A percentile compares a stretch with the other conserved stretches of the same genome.
Evolutionary conservation across 306 rosid species (phyloP).

Genomic region (Citrullus colocynthis): DNA sequence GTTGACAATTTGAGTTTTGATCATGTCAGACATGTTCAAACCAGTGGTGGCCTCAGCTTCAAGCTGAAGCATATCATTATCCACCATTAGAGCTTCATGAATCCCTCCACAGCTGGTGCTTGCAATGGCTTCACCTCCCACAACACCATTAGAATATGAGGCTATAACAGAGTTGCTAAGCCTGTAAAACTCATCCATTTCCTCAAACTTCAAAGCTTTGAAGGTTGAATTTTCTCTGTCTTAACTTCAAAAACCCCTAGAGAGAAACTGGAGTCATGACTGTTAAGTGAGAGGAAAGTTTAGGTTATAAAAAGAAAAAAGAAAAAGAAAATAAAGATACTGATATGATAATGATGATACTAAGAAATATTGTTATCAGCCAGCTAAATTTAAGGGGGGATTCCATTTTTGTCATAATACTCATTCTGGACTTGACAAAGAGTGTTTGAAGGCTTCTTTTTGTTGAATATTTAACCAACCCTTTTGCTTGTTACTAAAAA

Average conservation of each 20-base stretch:
- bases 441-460: background rate
- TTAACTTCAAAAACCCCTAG: background rate
- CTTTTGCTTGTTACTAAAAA: background rate
- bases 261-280: background rate
- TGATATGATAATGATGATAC: background rate
- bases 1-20: constrained; percentile 56
- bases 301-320: background rate
- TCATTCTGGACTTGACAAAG: background rate
- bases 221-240: background rate
- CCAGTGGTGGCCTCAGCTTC: constrained; percentile 13
- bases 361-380: background rate
- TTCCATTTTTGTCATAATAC: background rate
- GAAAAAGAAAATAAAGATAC: background rate
- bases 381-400: constrained; percentile 7
- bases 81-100: constrained; percentile 18
- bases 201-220: background rate
- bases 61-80: constrained; percentile 10
- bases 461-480: background rate
- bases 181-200: constrained; percentile 12
- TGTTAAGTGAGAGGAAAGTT: background rate
- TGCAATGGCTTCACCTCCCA: constrained; percentile 5
- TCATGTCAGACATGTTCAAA: constrained; percentile 26
- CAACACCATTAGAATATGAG: background rate
- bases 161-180: background rate
- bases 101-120: constrained; percentile 9